phyloP scores from a whole-genome alignment of 2,329 filamentous ascomycete genomes.

The Thelonectria olida region DNA sequence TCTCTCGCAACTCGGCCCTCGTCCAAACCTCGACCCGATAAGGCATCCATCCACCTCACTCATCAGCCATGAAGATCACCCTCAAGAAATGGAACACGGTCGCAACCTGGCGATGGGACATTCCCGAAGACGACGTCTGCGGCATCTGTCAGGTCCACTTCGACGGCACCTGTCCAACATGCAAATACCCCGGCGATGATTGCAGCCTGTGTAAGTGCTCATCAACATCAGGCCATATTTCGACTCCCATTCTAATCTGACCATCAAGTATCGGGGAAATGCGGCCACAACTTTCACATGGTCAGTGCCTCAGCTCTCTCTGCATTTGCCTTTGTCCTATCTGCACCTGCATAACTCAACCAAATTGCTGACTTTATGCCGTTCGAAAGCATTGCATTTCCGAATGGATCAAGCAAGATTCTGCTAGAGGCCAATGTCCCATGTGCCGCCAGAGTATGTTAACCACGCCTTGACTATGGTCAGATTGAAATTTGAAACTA shows the following conservation, averaged over 20 bases:
- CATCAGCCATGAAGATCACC: slow-evolving; percentile 83
- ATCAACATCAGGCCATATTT: slow-evolving; percentile 25
- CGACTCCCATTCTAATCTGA: slow-evolving; percentile 27
- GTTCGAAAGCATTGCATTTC: slow-evolving; percentile 84
- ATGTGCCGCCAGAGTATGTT: slow-evolving; percentile 93
- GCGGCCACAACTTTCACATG: slow-evolving; percentile 98
- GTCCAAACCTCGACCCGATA: background rate
- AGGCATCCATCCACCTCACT: slow-evolving; percentile 4
- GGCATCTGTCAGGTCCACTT: slow-evolving; percentile 99
- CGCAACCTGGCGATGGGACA: slow-evolving; percentile 97
- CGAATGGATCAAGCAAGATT: slow-evolving; percentile 96
- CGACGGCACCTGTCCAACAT: slow-evolving; percentile 96
- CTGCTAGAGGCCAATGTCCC: slow-evolving; percentile 91
- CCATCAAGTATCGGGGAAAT: slow-evolving; percentile 86
- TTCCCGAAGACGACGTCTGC: slow-evolving; percentile 96
- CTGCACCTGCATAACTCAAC: slow-evolving; percentile 7
- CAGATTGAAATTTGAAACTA: background rate
- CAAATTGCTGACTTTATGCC: slow-evolving; percentile 29
- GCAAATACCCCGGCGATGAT: slow-evolving; percentile 97
- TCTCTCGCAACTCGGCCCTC: slow-evolving; percentile 1
- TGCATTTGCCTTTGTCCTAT: background rate
- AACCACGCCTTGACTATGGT: background rate
- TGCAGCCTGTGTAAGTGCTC: slow-evolving; percentile 81
- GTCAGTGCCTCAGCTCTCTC: slow-evolving; percentile 56
- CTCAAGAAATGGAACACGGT: slow-evolving; percentile 94